These are phyloP conservation scores for Chaetomium sp. DNA, from an alignment of 2,329 filamentous ascomycete genomes.

Conservation along the genomic window DNA sequence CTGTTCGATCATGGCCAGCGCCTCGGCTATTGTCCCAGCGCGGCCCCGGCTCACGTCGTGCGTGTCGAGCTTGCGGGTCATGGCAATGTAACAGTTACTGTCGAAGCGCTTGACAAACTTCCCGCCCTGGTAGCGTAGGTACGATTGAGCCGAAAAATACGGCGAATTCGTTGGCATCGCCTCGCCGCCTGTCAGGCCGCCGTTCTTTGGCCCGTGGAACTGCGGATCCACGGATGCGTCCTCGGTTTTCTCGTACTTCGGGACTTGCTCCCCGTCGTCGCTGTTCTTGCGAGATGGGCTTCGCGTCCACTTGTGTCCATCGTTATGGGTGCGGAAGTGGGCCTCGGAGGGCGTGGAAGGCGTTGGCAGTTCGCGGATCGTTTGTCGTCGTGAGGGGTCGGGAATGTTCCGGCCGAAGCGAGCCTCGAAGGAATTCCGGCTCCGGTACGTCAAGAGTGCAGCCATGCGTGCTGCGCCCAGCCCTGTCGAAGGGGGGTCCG, in stretches of 20 bases:
- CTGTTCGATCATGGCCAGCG: slow-evolving; percentile 80
- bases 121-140: slow-evolving; percentile 91
- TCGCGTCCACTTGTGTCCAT: slow-evolving; percentile 69
- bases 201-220: slow-evolving; percentile 65
- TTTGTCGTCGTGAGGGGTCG: slow-evolving; percentile 79
- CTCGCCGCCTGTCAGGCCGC: slow-evolving; percentile 55
- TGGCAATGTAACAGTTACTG: slow-evolving; percentile 98
- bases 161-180: slow-evolving; percentile 63
- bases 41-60: slow-evolving; percentile 89
- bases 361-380: slow-evolving; percentile 70
- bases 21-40: slow-evolving; percentile 67
- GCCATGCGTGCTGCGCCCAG: slow-evolving; percentile 96
- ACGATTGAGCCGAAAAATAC: slow-evolving; percentile 98
- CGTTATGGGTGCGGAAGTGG: slow-evolving; percentile 81
- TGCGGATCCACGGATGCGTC: slow-evolving; percentile 58
- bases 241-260: slow-evolving; percentile 3
- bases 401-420: slow-evolving; percentile 92
- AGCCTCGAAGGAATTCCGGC: slow-evolving; percentile 93
- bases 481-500: slow-evolving; percentile 82
- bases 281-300: slow-evolving; percentile 54
- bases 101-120: slow-evolving; percentile 98
- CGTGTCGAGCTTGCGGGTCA: slow-evolving; percentile 95
- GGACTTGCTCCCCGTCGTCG: slow-evolving; percentile 35
- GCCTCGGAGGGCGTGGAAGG: slow-evolving; percentile 66
- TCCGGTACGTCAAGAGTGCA: slow-evolving; percentile 91